Evolutionary conservation across 108 stramenopile species (phyloP), one percentile per base, ranked within the genome.

Genomic region (Fistulifera pelliculosa): DNA sequence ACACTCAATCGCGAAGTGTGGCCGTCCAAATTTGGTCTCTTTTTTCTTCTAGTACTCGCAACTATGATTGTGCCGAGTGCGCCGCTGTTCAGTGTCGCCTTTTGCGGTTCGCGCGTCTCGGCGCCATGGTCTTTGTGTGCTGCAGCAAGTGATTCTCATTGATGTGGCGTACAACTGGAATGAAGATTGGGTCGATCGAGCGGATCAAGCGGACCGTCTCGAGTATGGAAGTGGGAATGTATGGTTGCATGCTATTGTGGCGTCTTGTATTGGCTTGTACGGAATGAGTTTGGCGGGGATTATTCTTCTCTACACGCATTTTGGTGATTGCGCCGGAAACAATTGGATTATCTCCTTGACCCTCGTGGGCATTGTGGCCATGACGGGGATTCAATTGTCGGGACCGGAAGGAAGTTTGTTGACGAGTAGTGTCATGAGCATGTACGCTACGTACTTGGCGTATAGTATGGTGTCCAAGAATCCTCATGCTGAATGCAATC

Each of bases 161-260:
- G 90, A 93, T 62, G 39, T 93, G 14, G 90, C 90, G 11, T 93
- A 88, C 57, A 81, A 86, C 56, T 83, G 79, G 80, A 93, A 93
- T 58, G 90, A 93, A 35, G 58, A 63, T 38, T 85, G 82, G 82
- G 86, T 93, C 16, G 80, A 81, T 35, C 73, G 70, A 41, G 79
- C 90, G 1, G 75, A 88, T 68, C 59, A 77, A 43, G 62, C 69
- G 7, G 90, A 87, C 63, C 66, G 79, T 1, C 44, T 85, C 27
- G 64, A 69, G 16, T 87, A 79, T 67, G 90, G 87, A 7, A 69
- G 59, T 45, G 89, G 85, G 0, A 60, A 52, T 25, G 48, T 58
- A 2, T 91, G 90, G 90, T 67, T 87, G 16, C 73, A 75, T 22
- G 82, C 73, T 2, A 83, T 86, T 41, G 75, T 91, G 13, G 78